Conservation (phyloP, 2,329 filamentous ascomycete genomes). For the Aspergillus arachidicola region DNA sequence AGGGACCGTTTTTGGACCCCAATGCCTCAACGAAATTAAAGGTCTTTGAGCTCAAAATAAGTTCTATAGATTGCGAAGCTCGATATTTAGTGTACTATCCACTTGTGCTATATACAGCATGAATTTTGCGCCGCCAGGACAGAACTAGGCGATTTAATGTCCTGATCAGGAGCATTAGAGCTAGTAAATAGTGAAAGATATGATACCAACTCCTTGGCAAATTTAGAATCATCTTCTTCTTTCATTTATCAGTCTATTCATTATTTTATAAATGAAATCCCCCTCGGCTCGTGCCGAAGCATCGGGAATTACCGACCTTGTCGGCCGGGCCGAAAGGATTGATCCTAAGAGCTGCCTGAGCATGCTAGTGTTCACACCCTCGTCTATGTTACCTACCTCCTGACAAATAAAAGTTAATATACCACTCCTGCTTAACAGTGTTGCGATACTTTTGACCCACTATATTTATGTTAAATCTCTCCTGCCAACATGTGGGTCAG, state of each 20-base stretch:
- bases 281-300: neutral
- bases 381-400: neutral
- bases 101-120: neutral
- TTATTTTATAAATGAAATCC: neutral
- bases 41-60: neutral
- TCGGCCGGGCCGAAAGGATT: neutral
- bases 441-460: neutral
- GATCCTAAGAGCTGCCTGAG: neutral
- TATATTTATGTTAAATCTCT: neutral
- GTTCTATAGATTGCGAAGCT: neutral
- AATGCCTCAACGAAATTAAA: neutral
- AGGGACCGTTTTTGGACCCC: neutral
- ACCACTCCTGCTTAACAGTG: neutral
- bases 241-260: neutral
- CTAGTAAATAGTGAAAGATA: too few relatives aligned
- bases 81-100: neutral
- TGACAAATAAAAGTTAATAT: neutral
- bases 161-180: too few relatives aligned
- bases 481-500: slow-evolving; percentile 2
- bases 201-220: too few relatives aligned
- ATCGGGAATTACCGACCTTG: neutral
- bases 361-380: neutral
- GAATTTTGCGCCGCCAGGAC: neutral
- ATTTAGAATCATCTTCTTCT: neutral
- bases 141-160: neutral